phyloP scores from a whole-genome alignment of 768 basidiomycete species.

The Galerina sulciceps region DNA sequence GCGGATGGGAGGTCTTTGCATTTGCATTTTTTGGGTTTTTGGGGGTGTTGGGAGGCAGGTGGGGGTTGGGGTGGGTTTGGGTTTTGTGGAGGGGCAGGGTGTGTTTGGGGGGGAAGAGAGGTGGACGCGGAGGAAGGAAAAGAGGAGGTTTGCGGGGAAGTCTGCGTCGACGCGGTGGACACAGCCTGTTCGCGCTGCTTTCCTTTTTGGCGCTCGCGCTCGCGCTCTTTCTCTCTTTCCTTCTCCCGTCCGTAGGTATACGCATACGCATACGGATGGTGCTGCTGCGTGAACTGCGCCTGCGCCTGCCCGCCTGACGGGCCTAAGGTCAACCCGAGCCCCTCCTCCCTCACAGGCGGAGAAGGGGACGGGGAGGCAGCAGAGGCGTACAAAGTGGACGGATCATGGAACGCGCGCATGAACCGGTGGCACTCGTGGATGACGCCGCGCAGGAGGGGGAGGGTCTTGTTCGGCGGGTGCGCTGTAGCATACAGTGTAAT shows the following conservation, averaged over 20 bases:
- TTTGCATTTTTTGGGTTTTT: slow-evolving; percentile 28
- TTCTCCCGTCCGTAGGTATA: too few species aligned
- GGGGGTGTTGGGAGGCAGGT: neutral
- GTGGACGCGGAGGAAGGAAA: neutral
- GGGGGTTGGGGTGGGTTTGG: neutral
- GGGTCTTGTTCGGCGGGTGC: slow-evolving; percentile 50
- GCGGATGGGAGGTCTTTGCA: slow-evolving; percentile 60
- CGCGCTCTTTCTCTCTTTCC: too few species aligned
- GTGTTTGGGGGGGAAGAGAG: neutral
- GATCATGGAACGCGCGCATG: slow-evolving; percentile 56
- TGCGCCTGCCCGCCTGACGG: too few species aligned
- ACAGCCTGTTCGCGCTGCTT: too few species aligned
- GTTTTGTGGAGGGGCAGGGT: neutral
- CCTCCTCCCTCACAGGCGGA: neutral
- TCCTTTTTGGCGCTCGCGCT: too few species aligned
- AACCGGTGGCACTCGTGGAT: slow-evolving; percentile 75
- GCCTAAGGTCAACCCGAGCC: too few species aligned
- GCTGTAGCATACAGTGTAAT: slow-evolving; percentile 25
- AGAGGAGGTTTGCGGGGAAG: neutral
- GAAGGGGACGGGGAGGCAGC: slow-evolving; percentile 19
- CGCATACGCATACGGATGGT: too few species aligned
- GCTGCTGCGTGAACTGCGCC: too few species aligned
- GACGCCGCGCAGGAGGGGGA: slow-evolving; percentile 62
- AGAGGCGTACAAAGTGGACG: slow-evolving; percentile 49
- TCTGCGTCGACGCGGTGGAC: neutral